Conservation (phyloP, 768 basidiomycete genomes). For the Hortiboletus campestris region DNA sequence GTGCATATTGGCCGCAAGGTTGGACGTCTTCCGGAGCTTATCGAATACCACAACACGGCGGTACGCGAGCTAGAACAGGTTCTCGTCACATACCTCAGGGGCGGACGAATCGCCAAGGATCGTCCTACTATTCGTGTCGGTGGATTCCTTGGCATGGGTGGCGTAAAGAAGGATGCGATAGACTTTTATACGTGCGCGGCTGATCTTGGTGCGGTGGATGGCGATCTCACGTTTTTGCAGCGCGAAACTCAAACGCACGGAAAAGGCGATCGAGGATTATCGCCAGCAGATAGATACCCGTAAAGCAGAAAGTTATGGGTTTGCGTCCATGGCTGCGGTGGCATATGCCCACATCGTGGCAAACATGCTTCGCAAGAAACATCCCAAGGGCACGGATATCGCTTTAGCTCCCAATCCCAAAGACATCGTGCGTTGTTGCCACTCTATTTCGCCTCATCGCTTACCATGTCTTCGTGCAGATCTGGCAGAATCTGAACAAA, state of each 20-base stretch:
- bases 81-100: constrained; percentile 87
- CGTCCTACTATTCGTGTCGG: constrained; percentile 81
- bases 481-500: constrained; percentile 89
- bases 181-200: constrained; percentile 82
- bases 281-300: constrained; percentile 68
- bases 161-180: constrained; percentile 85
- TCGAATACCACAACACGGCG: constrained; percentile 90
- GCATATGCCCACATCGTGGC: constrained; percentile 88
- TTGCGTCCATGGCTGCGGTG: constrained; percentile 86
- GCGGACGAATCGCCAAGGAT: constrained; percentile 72
- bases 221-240: constrained; percentile 24
- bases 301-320: constrained; percentile 87
- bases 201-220: neutral
- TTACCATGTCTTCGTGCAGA: constrained; percentile 38
- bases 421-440: constrained; percentile 59
- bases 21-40: constrained; percentile 84
- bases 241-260: constrained; percentile 55
- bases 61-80: constrained; percentile 90
- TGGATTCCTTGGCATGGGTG: constrained; percentile 79
- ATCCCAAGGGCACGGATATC: constrained; percentile 69
- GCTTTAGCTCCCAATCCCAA: constrained; percentile 84
- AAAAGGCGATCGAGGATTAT: constrained; percentile 69
- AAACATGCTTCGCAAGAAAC: constrained; percentile 62
- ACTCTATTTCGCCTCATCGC: neutral
- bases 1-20: constrained; percentile 88